Evolutionary conservation across 2,329 filamentous ascomycete species (phyloP).

Genomic region (Leptodontidium sp.): DNA sequence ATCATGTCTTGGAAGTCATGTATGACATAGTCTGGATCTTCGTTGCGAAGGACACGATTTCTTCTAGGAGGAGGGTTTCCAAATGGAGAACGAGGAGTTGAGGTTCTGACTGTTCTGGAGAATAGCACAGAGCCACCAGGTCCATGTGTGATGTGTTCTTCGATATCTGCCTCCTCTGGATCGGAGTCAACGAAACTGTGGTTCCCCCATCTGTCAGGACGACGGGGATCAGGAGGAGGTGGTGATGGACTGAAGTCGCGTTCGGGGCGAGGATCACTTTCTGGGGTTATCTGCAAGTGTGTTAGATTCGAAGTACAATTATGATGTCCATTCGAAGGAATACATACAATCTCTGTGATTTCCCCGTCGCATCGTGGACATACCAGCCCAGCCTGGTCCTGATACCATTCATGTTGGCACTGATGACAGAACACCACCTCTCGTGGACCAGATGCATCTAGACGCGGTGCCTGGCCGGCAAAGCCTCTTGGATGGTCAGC

Average conservation of each 20-base stretch:
- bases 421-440: constrained; percentile 88
- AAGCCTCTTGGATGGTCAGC: constrained; percentile 37
- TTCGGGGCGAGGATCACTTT: constrained; percentile 68
- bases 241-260: not conserved
- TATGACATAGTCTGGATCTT: constrained; percentile 42
- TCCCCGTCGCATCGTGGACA: constrained; percentile 84
- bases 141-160: constrained; percentile 52
- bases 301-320: constrained; percentile 42
- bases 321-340: not conserved
- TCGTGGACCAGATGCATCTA: constrained; percentile 60
- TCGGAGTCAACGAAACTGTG: constrained; percentile 56
- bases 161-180: constrained; percentile 66
- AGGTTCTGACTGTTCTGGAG: constrained; percentile 40
- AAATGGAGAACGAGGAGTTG: constrained; percentile 18
- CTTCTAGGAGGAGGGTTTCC: constrained; percentile 16
- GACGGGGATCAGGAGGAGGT: not conserved
- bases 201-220: constrained; percentile 20
- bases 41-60: constrained; percentile 22
- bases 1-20: constrained; percentile 55
- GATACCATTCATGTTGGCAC: constrained; percentile 83
- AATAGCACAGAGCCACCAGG: constrained; percentile 43
- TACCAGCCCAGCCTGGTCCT: constrained; percentile 70
- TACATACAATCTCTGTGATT: constrained; percentile 84
- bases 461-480: constrained; percentile 46
- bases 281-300: constrained; percentile 55